phyloP scores from a whole-genome alignment of 179 eudicot genomes.

The Vitellaria paradoxa region DNA sequence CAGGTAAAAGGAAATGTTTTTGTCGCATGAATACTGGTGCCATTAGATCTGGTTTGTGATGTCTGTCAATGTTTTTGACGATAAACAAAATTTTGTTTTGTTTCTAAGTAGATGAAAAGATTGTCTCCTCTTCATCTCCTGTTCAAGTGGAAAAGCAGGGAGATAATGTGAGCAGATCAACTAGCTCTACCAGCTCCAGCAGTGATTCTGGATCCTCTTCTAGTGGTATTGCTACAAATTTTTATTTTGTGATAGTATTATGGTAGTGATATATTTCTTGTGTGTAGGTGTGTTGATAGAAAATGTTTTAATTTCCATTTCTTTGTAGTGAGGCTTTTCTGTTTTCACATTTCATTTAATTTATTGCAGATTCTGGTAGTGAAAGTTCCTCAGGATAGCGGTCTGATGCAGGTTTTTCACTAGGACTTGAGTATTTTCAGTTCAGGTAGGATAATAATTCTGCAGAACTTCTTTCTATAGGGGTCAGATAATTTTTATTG shows the following conservation, averaged over 20 bases:
- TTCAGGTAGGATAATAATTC: constrained; percentile 9
- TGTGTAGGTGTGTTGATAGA: neutral
- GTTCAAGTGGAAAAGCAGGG: constrained; percentile 46
- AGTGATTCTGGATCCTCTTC: constrained; percentile 58
- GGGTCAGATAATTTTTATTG: too few relatives aligned
- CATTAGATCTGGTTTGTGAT: neutral
- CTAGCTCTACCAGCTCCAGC: constrained; percentile 54
- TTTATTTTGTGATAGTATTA: neutral
- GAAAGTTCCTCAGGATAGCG: constrained; percentile 48
- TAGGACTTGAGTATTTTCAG: constrained; percentile 18
- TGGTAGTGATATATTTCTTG: neutral
- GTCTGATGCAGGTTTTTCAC: constrained; percentile 29
- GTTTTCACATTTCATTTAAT: neutral
- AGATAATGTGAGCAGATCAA: constrained; percentile 28
- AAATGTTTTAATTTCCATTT: neutral
- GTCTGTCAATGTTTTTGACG: neutral
- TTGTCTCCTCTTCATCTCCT: constrained; percentile 36
- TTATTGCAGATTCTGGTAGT: constrained; percentile 59
- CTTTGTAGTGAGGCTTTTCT: neutral
- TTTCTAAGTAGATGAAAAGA: constrained; percentile 39
- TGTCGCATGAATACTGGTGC: too few relatives aligned
- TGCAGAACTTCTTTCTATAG: neutral
- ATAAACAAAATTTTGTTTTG: neutral
- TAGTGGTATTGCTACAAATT: constrained; percentile 42
- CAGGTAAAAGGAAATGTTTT: constrained; percentile 32